Conservation (phyloP, 2,329 filamentous ascomycete genomes). For the Phoma herbarum region DNA sequence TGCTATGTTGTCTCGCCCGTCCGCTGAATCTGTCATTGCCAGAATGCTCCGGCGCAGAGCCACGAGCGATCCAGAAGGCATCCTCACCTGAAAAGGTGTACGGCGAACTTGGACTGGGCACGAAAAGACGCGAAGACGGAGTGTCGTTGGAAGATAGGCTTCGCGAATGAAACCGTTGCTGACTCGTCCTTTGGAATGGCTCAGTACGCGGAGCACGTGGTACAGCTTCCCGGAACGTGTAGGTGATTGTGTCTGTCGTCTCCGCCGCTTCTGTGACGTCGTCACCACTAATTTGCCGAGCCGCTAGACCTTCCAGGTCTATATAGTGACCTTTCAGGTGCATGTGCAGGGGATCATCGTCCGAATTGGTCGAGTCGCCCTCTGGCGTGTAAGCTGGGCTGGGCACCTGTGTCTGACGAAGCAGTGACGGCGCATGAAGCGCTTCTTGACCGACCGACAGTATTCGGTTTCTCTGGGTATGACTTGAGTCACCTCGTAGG, state of each 20-base stretch:
- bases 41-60: background rate
- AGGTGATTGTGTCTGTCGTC: background rate
- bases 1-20: conserved; percentile 28
- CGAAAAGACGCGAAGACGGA: conserved; percentile 19
- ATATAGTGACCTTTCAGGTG: conserved; percentile 23
- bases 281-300: background rate
- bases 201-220: conserved; percentile 31
- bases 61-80: conserved; percentile 6
- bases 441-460: conserved; percentile 19
- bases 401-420: conserved; percentile 29
- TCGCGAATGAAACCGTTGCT: conserved; percentile 23
- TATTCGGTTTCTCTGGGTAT: conserved; percentile 8
- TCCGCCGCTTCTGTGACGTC: background rate
- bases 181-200: conserved; percentile 26
- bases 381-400: conserved; percentile 22
- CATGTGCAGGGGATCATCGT: conserved; percentile 2
- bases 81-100: conserved; percentile 24
- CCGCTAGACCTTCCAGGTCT: background rate
- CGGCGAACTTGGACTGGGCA: conserved; percentile 6
- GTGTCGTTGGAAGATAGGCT: conserved; percentile 39
- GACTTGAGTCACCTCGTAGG: conserved; percentile 28
- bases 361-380: background rate
- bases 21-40: background rate
- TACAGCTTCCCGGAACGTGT: conserved; percentile 17
- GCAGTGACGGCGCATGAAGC: conserved; percentile 25